phyloP scores from a whole-genome alignment of 352 stramenopile genomes.

The Phytophthora pseudosyringae region DNA sequence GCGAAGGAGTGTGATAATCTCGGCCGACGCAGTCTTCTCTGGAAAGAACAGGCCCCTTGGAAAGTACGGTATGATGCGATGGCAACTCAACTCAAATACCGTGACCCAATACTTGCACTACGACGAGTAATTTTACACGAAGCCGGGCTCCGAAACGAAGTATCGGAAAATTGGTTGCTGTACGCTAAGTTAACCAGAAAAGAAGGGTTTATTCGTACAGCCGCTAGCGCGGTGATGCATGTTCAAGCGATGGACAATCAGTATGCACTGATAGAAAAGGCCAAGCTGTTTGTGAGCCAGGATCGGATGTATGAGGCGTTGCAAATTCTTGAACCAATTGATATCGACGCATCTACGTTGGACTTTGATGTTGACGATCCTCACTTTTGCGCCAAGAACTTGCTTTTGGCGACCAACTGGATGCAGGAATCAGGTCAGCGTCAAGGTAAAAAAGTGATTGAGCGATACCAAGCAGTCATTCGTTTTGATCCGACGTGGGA shows the following conservation, averaged over 20 bases:
- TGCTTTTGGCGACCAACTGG: conserved; percentile 96
- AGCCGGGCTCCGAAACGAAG: conserved; percentile 61
- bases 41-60: conserved; percentile 73
- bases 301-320: conserved; percentile 87
- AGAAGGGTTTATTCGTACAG: conserved; percentile 82
- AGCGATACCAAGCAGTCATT: conserved; percentile 95
- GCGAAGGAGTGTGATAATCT: conserved; percentile 27
- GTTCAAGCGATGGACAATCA: conserved; percentile 78
- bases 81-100: conserved; percentile 81
- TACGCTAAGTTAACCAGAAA: conserved; percentile 88
- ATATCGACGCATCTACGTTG: conserved; percentile 77
- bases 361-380: conserved; percentile 80
- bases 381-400: conserved; percentile 82
- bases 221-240: conserved; percentile 87
- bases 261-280: conserved; percentile 78
- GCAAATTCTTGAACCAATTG: conserved; percentile 82
- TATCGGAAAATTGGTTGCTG: conserved; percentile 84
- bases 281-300: conserved; percentile 82
- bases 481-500: conserved; percentile 95
- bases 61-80: conserved; percentile 74
- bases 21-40: conserved; percentile 45
- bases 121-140: conserved; percentile 80
- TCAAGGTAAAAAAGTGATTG: conserved; percentile 93
- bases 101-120: conserved; percentile 84
- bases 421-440: conserved; percentile 95